Evolutionary conservation across 805 yeast species (phyloP).

Genomic region (Candida broadrunensis): DNA sequence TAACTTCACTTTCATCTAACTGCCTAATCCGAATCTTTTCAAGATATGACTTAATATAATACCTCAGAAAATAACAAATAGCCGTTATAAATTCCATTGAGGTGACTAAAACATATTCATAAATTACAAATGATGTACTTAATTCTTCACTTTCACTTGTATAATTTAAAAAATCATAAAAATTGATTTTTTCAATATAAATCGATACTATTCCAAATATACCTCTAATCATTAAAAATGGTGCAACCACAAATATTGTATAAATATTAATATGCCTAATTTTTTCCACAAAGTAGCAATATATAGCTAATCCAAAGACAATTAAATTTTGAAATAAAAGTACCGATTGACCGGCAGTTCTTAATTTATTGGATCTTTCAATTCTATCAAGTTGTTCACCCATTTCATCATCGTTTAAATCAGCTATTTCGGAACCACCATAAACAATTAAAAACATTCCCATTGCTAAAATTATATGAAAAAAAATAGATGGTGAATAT

Average conservation of each 20-base stretch:
- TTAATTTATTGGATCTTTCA: constrained; percentile 19
- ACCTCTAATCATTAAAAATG: constrained; percentile 33
- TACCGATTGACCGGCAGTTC: constrained; percentile 30
- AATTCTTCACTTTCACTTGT: constrained; percentile 17
- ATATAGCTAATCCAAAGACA: constrained; percentile 16
- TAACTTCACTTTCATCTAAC: too few species aligned
- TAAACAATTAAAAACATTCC: constrained; percentile 30
- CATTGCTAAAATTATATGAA: constrained; percentile 25
- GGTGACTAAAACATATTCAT: constrained; percentile 32
- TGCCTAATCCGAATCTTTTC: too few species aligned
- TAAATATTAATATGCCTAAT: constrained; percentile 15
- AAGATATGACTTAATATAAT: constrained; percentile 7
- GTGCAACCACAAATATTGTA: constrained; percentile 21
- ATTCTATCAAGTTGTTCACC: constrained; percentile 8
- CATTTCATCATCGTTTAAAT: constrained; percentile 13
- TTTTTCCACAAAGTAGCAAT: constrained; percentile 15
- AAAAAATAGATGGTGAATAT: constrained; percentile 7
- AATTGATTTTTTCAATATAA: constrained; percentile 28
- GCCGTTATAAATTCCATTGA: constrained; percentile 32
- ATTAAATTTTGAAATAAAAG: constrained; percentile 21
- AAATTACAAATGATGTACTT: constrained; percentile 20
- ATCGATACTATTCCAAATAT: constrained; percentile 33
- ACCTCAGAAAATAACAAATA: constrained; percentile 8
- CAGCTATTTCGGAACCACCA: constrained; percentile 30
- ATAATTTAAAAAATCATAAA: constrained; percentile 27